Evolutionary conservation across 805 yeast genomes (phyloP), one percentile per base, ranked within the genome.

Genomic region (Millerago galiae): DNA sequence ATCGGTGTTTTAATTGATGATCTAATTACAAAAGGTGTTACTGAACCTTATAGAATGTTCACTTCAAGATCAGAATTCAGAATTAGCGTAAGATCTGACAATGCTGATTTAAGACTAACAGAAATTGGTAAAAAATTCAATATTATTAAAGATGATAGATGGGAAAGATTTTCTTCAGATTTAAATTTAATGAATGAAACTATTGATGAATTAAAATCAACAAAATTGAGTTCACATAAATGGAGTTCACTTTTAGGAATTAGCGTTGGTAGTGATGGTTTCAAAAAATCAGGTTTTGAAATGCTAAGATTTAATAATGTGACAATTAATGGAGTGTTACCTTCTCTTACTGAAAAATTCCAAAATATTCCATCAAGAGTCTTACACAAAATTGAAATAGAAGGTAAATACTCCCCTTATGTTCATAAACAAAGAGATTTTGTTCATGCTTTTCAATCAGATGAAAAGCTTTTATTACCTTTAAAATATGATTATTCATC

Each of bases 41-140:
- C 81, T 46, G 99, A 93, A 61, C 99, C 99, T 1, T 93, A 93
- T 60, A 70, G 99, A 49, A 93, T 93, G 99, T 93, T 93, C 58
- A 93, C 99, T 0, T 88, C 97, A 6, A 74, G 99, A 39, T 85
- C 96, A 0, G 99, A 93, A 60, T 93, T 88, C 60, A 71, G 99
- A 58, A 78, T 93, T 31, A 81, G 89, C 28, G 87, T 89, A 5
- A 70, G 99, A 45, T 81, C 96, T 0, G 99, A 93, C 60, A 93
- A 93, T 66, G 98, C 99, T 0, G 97, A 95, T 56, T 62, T 75
- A 43, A 67, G 99, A 47, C 66, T 93, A 43, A 90, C 98, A 0
- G 77, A 71, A 41, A 60, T 65, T 43, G 99, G 95, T 1, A 62
- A 72, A 38, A 54, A 67, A 3, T 58, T 72, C 0, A 97, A 97